Base-by-base conservation (phyloP, 805 yeast genomes). In the Clavispora phyllophila region DNA sequence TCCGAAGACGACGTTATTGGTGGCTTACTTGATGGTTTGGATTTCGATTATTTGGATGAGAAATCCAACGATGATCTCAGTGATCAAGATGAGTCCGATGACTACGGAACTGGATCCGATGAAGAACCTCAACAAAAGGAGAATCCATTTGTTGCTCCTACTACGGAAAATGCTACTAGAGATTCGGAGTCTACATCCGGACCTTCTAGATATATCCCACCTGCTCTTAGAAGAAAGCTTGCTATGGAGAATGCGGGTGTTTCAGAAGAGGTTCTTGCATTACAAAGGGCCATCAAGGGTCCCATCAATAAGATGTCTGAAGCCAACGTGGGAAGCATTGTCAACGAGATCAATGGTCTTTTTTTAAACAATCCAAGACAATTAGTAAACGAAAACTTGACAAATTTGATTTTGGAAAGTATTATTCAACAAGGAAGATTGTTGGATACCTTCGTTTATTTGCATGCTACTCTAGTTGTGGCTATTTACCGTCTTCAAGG, bases 281-380 rank as follows among this genome's bases (percentile, higher is more conserved):
- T 90, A 28, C 74, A 75, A 41, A 78, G 81, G 52, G 66, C 79
- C 5, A 75, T 90, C 37, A 93, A 89, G 55, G 90, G 97, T 45
- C 80, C 88, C 1, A 68, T 93, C 54, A 93, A 93, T 61, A 84
- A 81, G 61, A 72, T 93, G n/a, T 85, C 96, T 1, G 98, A 91
- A 53, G 81, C 95, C 1, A 93, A 90, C 48, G 70, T 90, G 23
- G 68, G 77, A 10, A 68, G 82, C 2, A 87, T 90, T 40, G 79
- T 85, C 17, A 74, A 76, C 45, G 87, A 87, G 20, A 65, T 93
- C 40, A 81, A 81, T 52, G 71, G 69, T 0, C 63, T 87, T 1
- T 93, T 79, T 54, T 63, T 72, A 48, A 72, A 72, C 7, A 72
- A 87, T 53, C 82, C 99, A 4, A 76, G 96, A 50, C 89, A 87